These are phyloP conservation scores for Botrytis paeoniae DNA, from an alignment of 2,329 filamentous ascomycete genomes.

Conservation along the genomic window DNA sequence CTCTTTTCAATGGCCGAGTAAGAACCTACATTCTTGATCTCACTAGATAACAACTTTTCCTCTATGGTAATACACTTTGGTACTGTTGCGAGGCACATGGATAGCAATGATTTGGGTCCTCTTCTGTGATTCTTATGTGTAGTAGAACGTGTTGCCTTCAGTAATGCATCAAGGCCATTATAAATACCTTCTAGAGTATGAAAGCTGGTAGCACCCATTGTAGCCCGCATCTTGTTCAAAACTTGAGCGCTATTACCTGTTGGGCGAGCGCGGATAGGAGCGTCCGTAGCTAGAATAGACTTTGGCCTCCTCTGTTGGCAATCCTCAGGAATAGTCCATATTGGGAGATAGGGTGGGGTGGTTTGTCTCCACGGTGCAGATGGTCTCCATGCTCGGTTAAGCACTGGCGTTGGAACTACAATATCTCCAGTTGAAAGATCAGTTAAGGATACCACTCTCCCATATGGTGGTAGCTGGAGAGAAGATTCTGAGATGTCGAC, in stretches of 20 bases:
- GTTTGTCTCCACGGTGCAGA: neutral
- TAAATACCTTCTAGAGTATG: constrained; percentile 47
- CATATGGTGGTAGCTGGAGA: neutral
- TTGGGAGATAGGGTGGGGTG: neutral
- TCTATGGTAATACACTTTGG: constrained; percentile 48
- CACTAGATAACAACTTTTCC: constrained; percentile 43
- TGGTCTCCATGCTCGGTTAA: constrained; percentile 29
- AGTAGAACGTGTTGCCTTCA: constrained; percentile 41
- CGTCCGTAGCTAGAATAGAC: neutral
- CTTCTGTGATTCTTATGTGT: constrained; percentile 23
- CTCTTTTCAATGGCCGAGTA: constrained; percentile 36
- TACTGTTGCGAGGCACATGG: constrained; percentile 49
- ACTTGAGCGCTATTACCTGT: constrained; percentile 30
- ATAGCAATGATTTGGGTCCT: constrained; percentile 45
- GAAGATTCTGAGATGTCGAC: neutral
- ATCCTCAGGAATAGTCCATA: neutral
- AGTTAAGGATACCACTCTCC: neutral
- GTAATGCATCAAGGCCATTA: constrained; percentile 45
- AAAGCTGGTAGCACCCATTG: constrained; percentile 36
- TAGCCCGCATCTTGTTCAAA: constrained; percentile 39
- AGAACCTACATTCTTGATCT: constrained; percentile 42
- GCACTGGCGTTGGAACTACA: constrained; percentile 36
- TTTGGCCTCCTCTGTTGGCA: neutral
- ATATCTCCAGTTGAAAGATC: constrained; percentile 31
- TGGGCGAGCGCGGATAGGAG: neutral